Percentiles rank a stretch among this genome's conserved stretches.
Conservation (phyloP, 768 basidiomycete species). For the Leccinellum luteum region DNA sequence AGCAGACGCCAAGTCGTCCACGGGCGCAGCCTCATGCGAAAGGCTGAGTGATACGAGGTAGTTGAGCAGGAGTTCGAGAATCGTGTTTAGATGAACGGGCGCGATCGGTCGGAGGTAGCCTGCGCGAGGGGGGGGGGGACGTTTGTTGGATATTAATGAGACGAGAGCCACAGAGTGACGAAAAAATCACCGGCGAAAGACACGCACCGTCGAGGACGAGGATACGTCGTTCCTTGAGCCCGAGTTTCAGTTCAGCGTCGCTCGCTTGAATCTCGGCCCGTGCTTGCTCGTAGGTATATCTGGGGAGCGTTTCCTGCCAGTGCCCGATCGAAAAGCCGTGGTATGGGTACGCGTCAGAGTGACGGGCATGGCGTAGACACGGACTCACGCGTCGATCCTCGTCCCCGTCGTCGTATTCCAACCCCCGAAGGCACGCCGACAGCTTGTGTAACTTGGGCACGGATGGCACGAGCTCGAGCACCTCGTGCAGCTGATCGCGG, state of each 20-base stretch:
- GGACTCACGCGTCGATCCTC: conserved; percentile 39
- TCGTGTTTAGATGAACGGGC: conserved; percentile 57
- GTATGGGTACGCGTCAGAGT: too few species aligned
- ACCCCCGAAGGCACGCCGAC: conserved; percentile 54
- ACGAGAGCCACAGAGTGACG: too few species aligned
- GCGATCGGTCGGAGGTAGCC: conserved; percentile 75
- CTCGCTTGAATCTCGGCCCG: conserved; percentile 74
- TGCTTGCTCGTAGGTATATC: conserved; percentile 53
- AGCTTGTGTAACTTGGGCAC: conserved; percentile 78
- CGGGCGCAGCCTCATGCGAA: conserved; percentile 47
- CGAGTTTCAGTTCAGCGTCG: conserved; percentile 65
- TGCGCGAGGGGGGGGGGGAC: conserved; percentile 22
- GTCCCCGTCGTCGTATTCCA: conserved; percentile 66
- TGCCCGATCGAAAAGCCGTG: not conserved
- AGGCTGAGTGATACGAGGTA: conserved; percentile 64
- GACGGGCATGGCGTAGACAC: not conserved
- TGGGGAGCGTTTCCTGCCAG: conserved; percentile 41
- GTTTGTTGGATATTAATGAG: too few species aligned
- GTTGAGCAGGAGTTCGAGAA: conserved; percentile 76
- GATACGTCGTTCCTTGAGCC: conserved; percentile 66
- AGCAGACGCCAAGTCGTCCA: too few species aligned
- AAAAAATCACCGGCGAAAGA: not conserved
- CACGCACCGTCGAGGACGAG: conserved; percentile 64
- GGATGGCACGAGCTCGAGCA: conserved; percentile 77
- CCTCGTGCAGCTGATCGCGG: conserved; percentile 76